Conservation (phyloP, 208 protist genomes). For the Lotmaria passim region DNA sequence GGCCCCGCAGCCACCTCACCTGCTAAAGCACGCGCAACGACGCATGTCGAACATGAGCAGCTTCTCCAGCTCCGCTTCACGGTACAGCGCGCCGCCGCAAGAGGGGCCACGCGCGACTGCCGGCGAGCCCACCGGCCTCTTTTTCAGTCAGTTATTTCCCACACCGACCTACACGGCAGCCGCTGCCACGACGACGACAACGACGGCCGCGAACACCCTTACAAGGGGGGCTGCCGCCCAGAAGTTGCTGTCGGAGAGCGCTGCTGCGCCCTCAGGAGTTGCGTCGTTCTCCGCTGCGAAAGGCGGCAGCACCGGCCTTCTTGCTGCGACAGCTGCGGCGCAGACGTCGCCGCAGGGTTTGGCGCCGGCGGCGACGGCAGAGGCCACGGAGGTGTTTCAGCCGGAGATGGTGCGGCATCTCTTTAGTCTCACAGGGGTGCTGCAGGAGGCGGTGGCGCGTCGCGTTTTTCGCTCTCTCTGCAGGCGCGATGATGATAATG, state of each 20-base stretch:
- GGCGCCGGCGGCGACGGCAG: not conserved
- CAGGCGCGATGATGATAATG: no score
- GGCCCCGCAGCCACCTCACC: slow-evolving; percentile 2
- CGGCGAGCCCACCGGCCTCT: slow-evolving; percentile 5
- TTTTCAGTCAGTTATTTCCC: slow-evolving; percentile 24
- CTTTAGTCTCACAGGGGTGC: slow-evolving; percentile 41
- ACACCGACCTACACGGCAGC: slow-evolving; percentile 3
- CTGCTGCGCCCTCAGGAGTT: no score
- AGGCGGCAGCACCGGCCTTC: not conserved
- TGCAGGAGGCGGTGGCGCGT: slow-evolving; percentile 44
- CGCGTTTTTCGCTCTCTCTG: slow-evolving; percentile 39
- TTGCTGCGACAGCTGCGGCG: not conserved
- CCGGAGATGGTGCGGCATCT: slow-evolving; percentile 36
- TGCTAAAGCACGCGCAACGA: slow-evolving; percentile 15
- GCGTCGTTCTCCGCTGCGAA: no score
- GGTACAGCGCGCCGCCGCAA: not conserved
- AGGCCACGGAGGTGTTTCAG: slow-evolving; percentile 12
- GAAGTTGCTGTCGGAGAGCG: not conserved
- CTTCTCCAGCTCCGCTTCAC: slow-evolving; percentile 6
- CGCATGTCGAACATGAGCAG: slow-evolving; percentile 11
- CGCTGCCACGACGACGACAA: not conserved
- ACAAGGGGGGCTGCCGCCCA: not conserved
- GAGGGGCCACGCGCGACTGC: not conserved
- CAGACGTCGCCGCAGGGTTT: not conserved
- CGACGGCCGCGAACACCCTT: not conserved